Evolutionary conservation across 768 basidiomycete genomes (phyloP), one percentile per base, ranked within the genome.

Genomic region (Boletus pseudo-olivaceus): DNA sequence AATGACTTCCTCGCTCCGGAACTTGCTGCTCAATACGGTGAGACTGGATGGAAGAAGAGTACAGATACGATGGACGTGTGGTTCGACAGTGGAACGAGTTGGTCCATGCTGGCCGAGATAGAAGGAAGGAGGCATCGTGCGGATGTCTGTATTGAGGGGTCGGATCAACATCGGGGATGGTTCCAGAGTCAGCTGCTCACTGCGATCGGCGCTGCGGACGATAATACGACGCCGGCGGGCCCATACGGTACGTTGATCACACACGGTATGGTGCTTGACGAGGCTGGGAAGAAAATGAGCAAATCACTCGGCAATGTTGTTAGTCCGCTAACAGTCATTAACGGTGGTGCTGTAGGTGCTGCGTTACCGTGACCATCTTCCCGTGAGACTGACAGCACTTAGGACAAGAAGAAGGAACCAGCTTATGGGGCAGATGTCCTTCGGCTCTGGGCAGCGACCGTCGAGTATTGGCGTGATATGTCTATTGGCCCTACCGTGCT

Each of bases 11-110:
- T 96, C 6, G 81, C 87, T 10, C 80, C 83, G 0, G 74, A 78
- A 45, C 76, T 89, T 19, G 67, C 71, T 5, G 73, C 76, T 47
- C 72, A 76, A n/a, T 80, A 78, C 8, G 67, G 68, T 17, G 61
- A 61, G 37, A 75, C 75, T 1, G 71, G 70, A 1, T 94, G 87
- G 83, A 71, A 75, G 44, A 94, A 93, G 67, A 88, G 94, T 9
- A 85, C 82, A 3, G 96, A 99, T 67, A 99, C 96, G 3, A 93
- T 98, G 86, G 96, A 99, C 68, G 96, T 99, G 15, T 99, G 96
- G 96, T 98, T 98, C 61, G 96, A 99, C 72, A 95, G 92, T 62
- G 96, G 96, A 5, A 85, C 90, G 3, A 90, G 94, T 4, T 99
- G 96, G 96, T 85, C 91, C 2, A 80, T 91, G 76, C 73, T 96